Percentiles rank a stretch among this genome's conserved stretches.
These are phyloP conservation scores for Tylopilus intermedius DNA, from an alignment of 768 basidiomycete species.

Conservation along the genomic window DNA sequence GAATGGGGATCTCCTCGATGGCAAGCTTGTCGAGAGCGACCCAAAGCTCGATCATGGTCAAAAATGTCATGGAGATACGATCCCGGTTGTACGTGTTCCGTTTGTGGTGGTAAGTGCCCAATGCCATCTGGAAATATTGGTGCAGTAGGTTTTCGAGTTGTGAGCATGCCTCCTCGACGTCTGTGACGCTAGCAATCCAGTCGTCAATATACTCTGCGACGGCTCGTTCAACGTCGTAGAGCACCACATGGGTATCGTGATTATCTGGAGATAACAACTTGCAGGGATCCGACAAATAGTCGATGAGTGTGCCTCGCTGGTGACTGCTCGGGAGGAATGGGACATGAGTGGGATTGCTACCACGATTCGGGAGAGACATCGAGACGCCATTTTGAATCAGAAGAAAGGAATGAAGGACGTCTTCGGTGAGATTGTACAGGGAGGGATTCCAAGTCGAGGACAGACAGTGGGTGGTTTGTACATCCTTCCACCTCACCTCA, in stretches of 20 bases:
- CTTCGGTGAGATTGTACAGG: too few species aligned
- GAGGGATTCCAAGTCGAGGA: too few species aligned
- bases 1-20: neutral
- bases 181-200: neutral
- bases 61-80: neutral
- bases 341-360: too few species aligned
- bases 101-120: neutral
- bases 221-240: neutral
- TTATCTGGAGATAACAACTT: neutral
- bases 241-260: neutral
- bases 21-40: neutral
- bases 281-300: neutral
- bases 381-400: too few species aligned
- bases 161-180: neutral
- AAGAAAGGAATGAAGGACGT: too few species aligned
- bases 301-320: too few species aligned
- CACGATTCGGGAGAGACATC: too few species aligned
- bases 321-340: too few species aligned
- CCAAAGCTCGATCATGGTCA: neutral
- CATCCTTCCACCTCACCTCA: too few species aligned
- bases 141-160: neutral
- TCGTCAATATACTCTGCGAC: neutral
- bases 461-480: too few species aligned
- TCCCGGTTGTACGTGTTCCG: neutral
- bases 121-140: neutral